Evolutionary conservation across 139 green algal genomes (phyloP), one percentile per base, ranked within the genome.

Genomic region (Auxenochlorella pyrenoidosa): DNA sequence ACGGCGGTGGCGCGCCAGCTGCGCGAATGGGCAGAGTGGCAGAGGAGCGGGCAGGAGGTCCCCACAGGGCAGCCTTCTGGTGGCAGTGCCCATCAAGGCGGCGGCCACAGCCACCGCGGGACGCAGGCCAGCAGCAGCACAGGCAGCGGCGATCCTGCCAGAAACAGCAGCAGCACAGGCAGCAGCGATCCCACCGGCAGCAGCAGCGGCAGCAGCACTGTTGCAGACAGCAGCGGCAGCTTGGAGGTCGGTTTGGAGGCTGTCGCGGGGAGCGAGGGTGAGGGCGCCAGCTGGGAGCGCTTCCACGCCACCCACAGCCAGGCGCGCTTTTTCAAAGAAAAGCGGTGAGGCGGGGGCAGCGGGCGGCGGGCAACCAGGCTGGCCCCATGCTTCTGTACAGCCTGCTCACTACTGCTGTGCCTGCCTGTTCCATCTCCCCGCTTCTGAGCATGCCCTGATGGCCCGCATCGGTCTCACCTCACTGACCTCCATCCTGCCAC

Each of bases 251-350:
- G 19, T 13, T 40, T 22, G 10, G 21, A 36, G 30, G 38, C 34
- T 32, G 40, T 65, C 36, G n/a, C 3, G 1, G 51, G 3, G 63
- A 72, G 71, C 84, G 72, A 65, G 75, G 76, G 78, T 47, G 75
- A 88, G 21, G 83, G 79, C 65, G 76, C 68, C 34, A 77, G 77
- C 44, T 97, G 94, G 94, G 94, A 96, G 88, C 80, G 44, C 5
- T 97, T 97, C 54, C 95, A 96, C 88, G 60, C 85, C 6, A 83
- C 79, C 15, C 86, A 92, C 60, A 94, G 88, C 38, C 87, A 84
- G 40, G 94, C 93, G 0, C 87, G 90, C 5, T 97, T 97, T 80
- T 97, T 95, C 90, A 95, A 95, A 86, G 93, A 96, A 51, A 79
- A 96, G 83, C 44, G 83, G 71, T 75, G 54, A 40, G 87, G 92